A percentile compares a stretch with the other conserved stretches of the same genome.
Evolutionary conservation across 1,139 yeast species (phyloP).

Genomic region (Spathaspora sp.): DNA sequence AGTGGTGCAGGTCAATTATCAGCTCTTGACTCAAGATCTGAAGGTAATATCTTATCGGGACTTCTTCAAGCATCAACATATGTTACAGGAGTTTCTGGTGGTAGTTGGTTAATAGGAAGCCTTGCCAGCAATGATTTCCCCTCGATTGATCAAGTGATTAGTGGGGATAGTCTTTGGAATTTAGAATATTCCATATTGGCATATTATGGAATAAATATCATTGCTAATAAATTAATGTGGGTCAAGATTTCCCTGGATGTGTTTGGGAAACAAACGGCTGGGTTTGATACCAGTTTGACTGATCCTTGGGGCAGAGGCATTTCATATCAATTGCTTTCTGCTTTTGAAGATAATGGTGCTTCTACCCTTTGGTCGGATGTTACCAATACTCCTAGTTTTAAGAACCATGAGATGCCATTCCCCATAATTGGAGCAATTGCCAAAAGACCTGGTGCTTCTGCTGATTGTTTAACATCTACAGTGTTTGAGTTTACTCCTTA

Average conservation of each 20-base stretch:
- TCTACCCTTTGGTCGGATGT: slow-evolving; percentile 44
- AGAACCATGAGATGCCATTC: slow-evolving; percentile 39
- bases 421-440: slow-evolving; percentile 44
- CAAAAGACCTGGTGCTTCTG: slow-evolving; percentile 33
- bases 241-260: background rate
- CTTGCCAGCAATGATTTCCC: slow-evolving; percentile 39
- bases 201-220: slow-evolving; percentile 34
- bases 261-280: slow-evolving; percentile 33
- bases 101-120: slow-evolving; percentile 44
- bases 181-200: slow-evolving; percentile 40
- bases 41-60: slow-evolving; percentile 33
- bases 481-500: slow-evolving; percentile 42
- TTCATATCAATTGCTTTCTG: slow-evolving; percentile 30
- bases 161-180: slow-evolving; percentile 35
- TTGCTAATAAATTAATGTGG: background rate
- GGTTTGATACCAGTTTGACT: slow-evolving; percentile 38
- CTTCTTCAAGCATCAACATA: slow-evolving; percentile 39
- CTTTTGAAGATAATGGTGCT: slow-evolving; percentile 20
- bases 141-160: slow-evolving; percentile 32
- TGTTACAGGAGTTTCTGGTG: slow-evolving; percentile 45
- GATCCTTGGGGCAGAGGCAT: slow-evolving; percentile 49
- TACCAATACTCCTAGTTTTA: slow-evolving; percentile 25
- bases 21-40: slow-evolving; percentile 35
- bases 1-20: slow-evolving; percentile 42
- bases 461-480: slow-evolving; percentile 39